Evolutionary conservation across 2,329 filamentous ascomycete genomes (phyloP).

Genomic region (Colletotrichum sp.): DNA sequence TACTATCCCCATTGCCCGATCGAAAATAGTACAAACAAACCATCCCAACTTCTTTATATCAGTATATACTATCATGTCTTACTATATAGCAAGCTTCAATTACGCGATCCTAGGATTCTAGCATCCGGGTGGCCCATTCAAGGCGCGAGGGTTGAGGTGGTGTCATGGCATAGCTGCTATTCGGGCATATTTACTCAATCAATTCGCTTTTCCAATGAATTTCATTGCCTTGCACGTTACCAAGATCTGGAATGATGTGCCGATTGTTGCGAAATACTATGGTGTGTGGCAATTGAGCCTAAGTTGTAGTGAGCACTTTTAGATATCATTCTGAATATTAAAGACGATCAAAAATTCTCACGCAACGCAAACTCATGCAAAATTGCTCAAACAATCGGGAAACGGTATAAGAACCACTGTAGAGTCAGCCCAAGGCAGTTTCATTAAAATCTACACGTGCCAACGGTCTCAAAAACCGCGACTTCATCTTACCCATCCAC

Average conservation of each 20-base stretch:
- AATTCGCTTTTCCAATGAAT: not conserved
- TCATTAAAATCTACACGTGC: fast-evolving
- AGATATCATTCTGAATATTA: fast-evolving
- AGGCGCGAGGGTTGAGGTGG: not conserved
- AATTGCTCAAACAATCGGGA: not conserved
- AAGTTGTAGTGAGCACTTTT: fast-evolving
- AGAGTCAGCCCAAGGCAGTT: not conserved
- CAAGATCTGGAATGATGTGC: not conserved
- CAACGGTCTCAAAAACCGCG: not conserved
- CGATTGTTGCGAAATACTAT: fast-evolving
- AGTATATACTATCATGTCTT: fast-evolving
- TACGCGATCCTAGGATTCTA: not conserved
- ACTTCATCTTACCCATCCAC: not conserved
- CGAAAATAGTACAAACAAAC: not conserved
- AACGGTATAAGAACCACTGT: fast-evolving
- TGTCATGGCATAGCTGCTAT: fast-evolving
- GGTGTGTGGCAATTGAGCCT: fast-evolving
- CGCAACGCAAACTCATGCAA: not conserved
- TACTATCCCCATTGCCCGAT: not conserved
- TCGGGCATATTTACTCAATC: not conserved
- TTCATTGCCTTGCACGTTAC: fast-evolving
- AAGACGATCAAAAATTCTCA: not conserved
- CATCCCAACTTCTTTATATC: fast-evolving
- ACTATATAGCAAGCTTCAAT: not conserved
- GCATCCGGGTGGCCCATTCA: not conserved